Conservation (phyloP, 2,329 filamentous ascomycete genomes). For the Coniella lustricola region DNA sequence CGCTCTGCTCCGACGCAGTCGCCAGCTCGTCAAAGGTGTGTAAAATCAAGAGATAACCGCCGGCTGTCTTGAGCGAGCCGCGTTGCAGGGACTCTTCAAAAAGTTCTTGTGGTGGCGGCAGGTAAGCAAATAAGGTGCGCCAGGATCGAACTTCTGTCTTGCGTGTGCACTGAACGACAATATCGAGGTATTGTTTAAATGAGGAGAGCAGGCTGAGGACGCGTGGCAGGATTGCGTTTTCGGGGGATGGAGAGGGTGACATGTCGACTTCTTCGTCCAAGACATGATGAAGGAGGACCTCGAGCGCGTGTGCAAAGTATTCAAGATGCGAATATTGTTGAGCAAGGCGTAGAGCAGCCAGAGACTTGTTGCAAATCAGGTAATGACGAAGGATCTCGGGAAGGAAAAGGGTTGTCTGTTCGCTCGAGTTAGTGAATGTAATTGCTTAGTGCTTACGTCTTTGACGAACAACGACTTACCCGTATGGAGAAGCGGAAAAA, state of each 20-base stretch:
- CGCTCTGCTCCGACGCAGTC: conserved; percentile 67
- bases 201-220: conserved; percentile 61
- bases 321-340: conserved; percentile 79
- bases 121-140: conserved; percentile 85
- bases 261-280: conserved; percentile 88
- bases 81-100: conserved; percentile 88
- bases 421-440: conserved; percentile 11
- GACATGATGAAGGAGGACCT: conserved; percentile 86
- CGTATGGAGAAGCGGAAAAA: conserved; percentile 83
- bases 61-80: conserved; percentile 86
- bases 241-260: conserved; percentile 48
- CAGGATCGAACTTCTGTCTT: conserved; percentile 95
- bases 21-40: conserved; percentile 71
- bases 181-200: conserved; percentile 82
- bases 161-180: conserved; percentile 91
- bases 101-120: conserved; percentile 82
- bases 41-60: conserved; percentile 89
- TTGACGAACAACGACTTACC: conserved; percentile 43
- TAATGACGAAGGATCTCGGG: conserved; percentile 80
- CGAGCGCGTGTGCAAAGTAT: conserved; percentile 89
- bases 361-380: conserved; percentile 66
- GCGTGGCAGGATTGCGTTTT: conserved; percentile 57
- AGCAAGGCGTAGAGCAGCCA: conserved; percentile 73
- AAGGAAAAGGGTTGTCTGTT: conserved; percentile 82
- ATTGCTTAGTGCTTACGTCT: neutral